Evolutionary conservation across 2,329 filamentous ascomycete species (phyloP), one percentile per base, ranked within the genome.

Genomic region (Trichophyton benhamiae): DNA sequence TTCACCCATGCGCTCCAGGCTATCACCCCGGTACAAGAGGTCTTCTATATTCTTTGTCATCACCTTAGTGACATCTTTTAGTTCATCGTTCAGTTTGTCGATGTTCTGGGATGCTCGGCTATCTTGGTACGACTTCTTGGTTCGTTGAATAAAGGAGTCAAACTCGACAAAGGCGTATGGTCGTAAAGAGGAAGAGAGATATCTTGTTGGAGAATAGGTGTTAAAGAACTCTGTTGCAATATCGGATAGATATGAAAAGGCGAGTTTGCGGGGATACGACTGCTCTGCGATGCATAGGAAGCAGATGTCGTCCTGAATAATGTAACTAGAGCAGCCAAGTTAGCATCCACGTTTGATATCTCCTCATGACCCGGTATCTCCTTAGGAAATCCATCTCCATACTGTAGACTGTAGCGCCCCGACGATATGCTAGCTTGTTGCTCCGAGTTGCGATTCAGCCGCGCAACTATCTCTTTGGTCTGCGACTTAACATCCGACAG

Each of bases 1-100:
- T 78, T 97, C 92, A 64, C 94, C 92, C 94, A 99, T 99, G 70
- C 91, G 84, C 77, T 99, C 94, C 67, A 99, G 77, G 69, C 87
- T 94, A 73, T 99, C 94, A 30, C 94, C 94, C 64, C 95, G 82
- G 74, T 99, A 99, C 60, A 99, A 79, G 71, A 99, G 78, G 74
- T 99, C 94, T 80, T 99, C 94, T 68, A 99, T 97, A 75, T 99
- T 99, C 83, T 97, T 97, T 61, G 91, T 97, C 95, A 99, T 99
- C 71, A 99, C 91, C 78, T 96, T 91, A 0, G 94, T 97, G 61
- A 99, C 95, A 76, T 97, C 94, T 74, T 91, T 87, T 66, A 99
- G 83, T 81, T 99, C 95, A 72, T 96, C 90, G 72, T 99, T 97
- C 66, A 99, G 80, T 77, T 92, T 91, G 75, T 95, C 90, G 62